Percentiles rank a stretch among this genome's conserved stretches.
Conservation (phyloP, 2,329 filamentous ascomycete species). For the Colletotrichum tropicicola region DNA sequence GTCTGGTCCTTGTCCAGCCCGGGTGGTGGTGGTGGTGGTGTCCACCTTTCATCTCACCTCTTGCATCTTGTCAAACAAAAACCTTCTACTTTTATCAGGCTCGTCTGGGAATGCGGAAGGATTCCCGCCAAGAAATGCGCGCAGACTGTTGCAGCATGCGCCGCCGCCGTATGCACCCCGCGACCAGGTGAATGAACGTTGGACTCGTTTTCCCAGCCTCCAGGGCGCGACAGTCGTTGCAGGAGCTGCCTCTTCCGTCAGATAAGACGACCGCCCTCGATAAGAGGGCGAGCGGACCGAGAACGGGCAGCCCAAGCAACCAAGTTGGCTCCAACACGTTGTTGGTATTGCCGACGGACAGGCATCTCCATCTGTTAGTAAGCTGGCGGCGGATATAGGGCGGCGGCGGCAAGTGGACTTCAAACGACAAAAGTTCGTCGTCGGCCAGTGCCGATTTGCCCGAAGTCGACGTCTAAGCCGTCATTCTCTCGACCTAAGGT, state of each 20-base stretch:
- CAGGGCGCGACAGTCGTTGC: background rate
- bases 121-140: slow-evolving; percentile 10
- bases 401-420: slow-evolving; percentile 7
- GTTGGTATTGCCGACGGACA: background rate
- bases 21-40: background rate
- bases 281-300: slow-evolving; percentile 1
- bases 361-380: background rate
- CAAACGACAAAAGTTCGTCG: background rate
- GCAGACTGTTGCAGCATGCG: background rate
- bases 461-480: too few species aligned
- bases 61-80: background rate
- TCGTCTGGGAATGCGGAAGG: background rate
- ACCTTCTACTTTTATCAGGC: slow-evolving; percentile 5
- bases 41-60: background rate
- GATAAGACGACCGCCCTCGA: slow-evolving; percentile 18
- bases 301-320: background rate
- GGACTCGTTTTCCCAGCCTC: background rate
- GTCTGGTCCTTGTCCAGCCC: background rate
- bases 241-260: slow-evolving; percentile 20
- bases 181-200: background rate
- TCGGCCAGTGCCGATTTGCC: slow-evolving; percentile 13
- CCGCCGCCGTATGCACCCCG: background rate
- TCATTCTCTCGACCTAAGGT: too few species aligned
- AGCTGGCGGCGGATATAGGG: slow-evolving; percentile 1
- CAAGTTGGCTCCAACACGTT: background rate